Conservation (phyloP, 495 filamentous ascomycete species). For the Penicillium riverlandense region DNA sequence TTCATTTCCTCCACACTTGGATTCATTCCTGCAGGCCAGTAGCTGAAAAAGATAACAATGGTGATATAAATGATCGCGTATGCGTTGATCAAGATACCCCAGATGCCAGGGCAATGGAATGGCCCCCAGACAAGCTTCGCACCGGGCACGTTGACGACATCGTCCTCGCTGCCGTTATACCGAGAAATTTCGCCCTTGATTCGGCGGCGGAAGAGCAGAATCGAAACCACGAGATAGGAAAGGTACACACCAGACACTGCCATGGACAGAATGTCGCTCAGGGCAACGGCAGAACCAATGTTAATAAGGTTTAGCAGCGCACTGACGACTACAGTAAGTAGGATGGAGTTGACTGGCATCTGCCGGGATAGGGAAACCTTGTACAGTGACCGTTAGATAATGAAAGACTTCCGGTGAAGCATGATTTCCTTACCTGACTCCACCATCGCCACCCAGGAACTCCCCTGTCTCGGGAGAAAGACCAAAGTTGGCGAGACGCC, state of each 20-base stretch:
- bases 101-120: slow-evolving; percentile 36
- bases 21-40: slow-evolving; percentile 31
- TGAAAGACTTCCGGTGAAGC: too few species aligned
- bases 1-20: slow-evolving; percentile 38
- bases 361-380: not conserved
- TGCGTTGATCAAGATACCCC: slow-evolving; percentile 38
- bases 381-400: too few species aligned
- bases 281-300: slow-evolving; percentile 31
- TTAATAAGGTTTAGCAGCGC: slow-evolving; percentile 34
- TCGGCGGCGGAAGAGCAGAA: slow-evolving; percentile 38
- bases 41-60: slow-evolving; percentile 34
- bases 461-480: slow-evolving; percentile 52
- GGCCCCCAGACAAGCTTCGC: slow-evolving; percentile 39
- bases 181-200: slow-evolving; percentile 9
- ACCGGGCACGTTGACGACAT: slow-evolving; percentile 12
- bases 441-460: slow-evolving; percentile 45
- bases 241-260: slow-evolving; percentile 29
- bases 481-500: slow-evolving; percentile 45
- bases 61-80: slow-evolving; percentile 27
- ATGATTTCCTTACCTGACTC: slow-evolving; percentile 10
- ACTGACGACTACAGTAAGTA: slow-evolving; percentile 20
- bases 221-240: slow-evolving; percentile 31
- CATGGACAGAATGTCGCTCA: slow-evolving; percentile 38
- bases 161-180: slow-evolving; percentile 8
- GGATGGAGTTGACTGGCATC: slow-evolving; percentile 17